phyloP scores from a whole-genome alignment of 2,329 filamentous ascomycete species.

The Calonectria hongkongensis region DNA sequence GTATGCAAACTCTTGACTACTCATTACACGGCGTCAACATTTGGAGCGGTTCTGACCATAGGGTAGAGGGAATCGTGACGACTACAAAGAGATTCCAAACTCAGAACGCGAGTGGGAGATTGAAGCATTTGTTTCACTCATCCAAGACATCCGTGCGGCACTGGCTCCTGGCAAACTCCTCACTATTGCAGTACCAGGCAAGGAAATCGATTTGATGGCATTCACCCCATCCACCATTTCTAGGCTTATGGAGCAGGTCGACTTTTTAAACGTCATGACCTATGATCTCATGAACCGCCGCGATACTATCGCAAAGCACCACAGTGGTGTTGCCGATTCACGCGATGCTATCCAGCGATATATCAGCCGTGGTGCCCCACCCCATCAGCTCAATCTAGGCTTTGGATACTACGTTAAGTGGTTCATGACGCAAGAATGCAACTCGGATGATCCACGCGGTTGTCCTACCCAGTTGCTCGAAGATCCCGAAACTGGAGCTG shows the following conservation, averaged over 20 bases:
- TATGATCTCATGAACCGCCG: constrained; percentile 84
- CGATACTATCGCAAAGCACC: constrained; percentile 78
- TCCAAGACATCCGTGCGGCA: constrained; percentile 74
- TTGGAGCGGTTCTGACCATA: neutral
- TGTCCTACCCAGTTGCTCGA: constrained; percentile 76
- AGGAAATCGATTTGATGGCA: constrained; percentile 79
- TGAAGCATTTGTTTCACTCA: constrained; percentile 76
- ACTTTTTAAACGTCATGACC: constrained; percentile 82
- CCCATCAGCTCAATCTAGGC: constrained; percentile 75
- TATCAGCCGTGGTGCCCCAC: constrained; percentile 70
- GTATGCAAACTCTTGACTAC: constrained; percentile 52
- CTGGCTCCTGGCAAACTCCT: constrained; percentile 76
- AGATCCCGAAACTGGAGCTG: constrained; percentile 73
- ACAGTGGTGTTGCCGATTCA: constrained; percentile 76
- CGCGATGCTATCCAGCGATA: constrained; percentile 75
- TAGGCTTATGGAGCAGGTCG: constrained; percentile 74
- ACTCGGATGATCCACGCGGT: constrained; percentile 66
- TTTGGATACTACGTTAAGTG: constrained; percentile 82
- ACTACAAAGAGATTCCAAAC: constrained; percentile 81
- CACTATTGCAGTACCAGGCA: constrained; percentile 81
- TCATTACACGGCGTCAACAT: neutral
- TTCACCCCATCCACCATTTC: constrained; percentile 76
- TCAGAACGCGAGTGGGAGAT: constrained; percentile 76
- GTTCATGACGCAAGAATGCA: constrained; percentile 71
- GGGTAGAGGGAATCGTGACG: constrained; percentile 78